Base-by-base conservation (phyloP, 176 grass and related monocot species). In the Calamus simplicifolius region DNA sequence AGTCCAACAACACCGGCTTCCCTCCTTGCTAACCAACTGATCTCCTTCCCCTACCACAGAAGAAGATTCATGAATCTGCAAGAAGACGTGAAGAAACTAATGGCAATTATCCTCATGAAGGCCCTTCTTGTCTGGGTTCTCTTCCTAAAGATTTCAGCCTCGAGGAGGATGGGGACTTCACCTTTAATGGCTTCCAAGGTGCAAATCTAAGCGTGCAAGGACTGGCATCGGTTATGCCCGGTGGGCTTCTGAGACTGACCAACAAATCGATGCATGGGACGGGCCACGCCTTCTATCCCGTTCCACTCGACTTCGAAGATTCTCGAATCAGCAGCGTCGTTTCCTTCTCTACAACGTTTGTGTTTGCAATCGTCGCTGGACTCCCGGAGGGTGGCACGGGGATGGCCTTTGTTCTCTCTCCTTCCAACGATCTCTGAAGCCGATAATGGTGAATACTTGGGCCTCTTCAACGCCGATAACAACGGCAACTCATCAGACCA, bases 191-290 rank as follows among this genome's bases (percentile, higher is more conserved):
- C 51, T 86, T 86, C 74, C 5, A 38, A 3, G 69, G 70, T 16
- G 18, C 55, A 27, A 63, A 7, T 5, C 59, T 86, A 0, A 10
- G 8, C 1, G 21, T 81, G 1, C 59, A 81, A 13, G 63, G 80
- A 12, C 58, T 56, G 10, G 83, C 83, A 3, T 0, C 14, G 28
- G 58, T 92, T 5, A 79, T 64, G 15, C 4, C 67, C 15, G 12
- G 26, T 2, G 84, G 84, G 21, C 77, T 88, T 26, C 69, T 94
- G 5, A 68, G 67, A 51, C 71, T 92, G 19, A 83, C 88, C 69
- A 78, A 86, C 64, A 78, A 71, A 68, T 79, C 83, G 2, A 27
- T 29, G 16, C 49, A 84, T 25, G 54, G 30, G 5, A 66, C 5
- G 0, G 82, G 82, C 25, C 82, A 85, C 3, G 72, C 76, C 8